Percentiles rank a stretch among this genome's conserved stretches.
Conservation (phyloP, 306 rosid species). For the Cucurbita pepo region DNA sequence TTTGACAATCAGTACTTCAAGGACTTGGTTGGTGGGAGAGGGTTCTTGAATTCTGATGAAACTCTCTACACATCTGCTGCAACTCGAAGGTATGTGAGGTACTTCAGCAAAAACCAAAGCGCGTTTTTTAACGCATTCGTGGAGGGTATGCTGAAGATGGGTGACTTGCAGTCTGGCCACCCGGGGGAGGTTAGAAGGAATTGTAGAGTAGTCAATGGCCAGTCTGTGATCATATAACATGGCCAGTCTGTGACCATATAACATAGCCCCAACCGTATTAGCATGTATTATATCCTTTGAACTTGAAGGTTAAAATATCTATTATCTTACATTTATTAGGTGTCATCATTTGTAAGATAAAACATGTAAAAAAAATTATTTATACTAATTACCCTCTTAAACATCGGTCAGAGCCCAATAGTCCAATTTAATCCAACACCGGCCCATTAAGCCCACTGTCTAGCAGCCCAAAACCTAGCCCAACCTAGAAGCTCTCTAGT, state of each 20-base stretch:
- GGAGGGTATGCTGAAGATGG: constrained; percentile 70
- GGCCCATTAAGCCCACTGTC: too few species aligned
- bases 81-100: constrained; percentile 31
- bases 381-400: too few species aligned
- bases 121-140: constrained; percentile 45
- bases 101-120: constrained; percentile 24
- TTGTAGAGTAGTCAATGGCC: constrained; percentile 46
- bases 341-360: too few species aligned
- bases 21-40: constrained; percentile 67
- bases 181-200: constrained; percentile 71
- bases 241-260: background rate
- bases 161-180: constrained; percentile 46
- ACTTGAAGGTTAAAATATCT: too few species aligned
- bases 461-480: too few species aligned
- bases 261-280: too few species aligned
- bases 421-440: too few species aligned
- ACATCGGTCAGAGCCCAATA: too few species aligned
- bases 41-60: constrained; percentile 76
- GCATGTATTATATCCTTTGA: too few species aligned
- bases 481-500: too few species aligned
- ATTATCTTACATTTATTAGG: too few species aligned
- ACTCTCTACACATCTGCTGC: constrained; percentile 36
- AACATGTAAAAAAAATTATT: too few species aligned
- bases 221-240: background rate
- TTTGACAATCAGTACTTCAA: constrained; percentile 85